Base-by-base conservation (phyloP, 1,139 yeast genomes). In the Wickerhamomyces sp. region DNA sequence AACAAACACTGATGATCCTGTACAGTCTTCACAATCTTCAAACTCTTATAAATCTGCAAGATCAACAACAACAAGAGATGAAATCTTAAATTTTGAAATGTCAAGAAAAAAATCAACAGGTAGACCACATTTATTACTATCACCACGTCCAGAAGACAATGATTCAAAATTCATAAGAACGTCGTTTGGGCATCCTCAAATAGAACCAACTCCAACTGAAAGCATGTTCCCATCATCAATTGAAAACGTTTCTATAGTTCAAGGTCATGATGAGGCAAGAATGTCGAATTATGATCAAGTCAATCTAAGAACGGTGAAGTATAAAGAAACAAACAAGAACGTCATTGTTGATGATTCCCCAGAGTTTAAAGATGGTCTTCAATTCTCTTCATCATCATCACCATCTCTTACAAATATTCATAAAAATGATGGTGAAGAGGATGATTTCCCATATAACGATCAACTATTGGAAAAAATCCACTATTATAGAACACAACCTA, bases 61-160 rank as follows among this genome's bases (percentile, higher is more conserved):
- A 12, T 30, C 34, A 4, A 25, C 35, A n/a, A 33, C 16, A 12
- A 28, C 31, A 2, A 27, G 45, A 15, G 38, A 38, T 19, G 41
- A 48, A 3, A 31, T 47, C 5, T 14, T 42, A 19, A 37, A 37
- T 16, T 42, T 29, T 35, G 53, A 50, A 28, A 33, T 36, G 22
- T 40, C 55, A n/a, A 43, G 55, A 36, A 44, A 44, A 21, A 50
- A 35, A 26, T 35, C 40, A 3, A 22, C 24, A 8, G 47, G 47
- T 2, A 29, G 40, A 4, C 44, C 41, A 5, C 44, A 35, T 19
- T 16, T 42, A 11, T 22, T 41, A 8, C 16, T 35, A 4, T 23
- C 23, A 19, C 23, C 16, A 10, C 14, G 19, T 24, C 23, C 23
- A 4, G 16, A 27, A 3, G 5, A 9, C 5, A 13, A 20, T 6